Evolutionary conservation across 1,284 basidiomycete species (phyloP).

Genomic region (Rhodotorula sp.): DNA sequence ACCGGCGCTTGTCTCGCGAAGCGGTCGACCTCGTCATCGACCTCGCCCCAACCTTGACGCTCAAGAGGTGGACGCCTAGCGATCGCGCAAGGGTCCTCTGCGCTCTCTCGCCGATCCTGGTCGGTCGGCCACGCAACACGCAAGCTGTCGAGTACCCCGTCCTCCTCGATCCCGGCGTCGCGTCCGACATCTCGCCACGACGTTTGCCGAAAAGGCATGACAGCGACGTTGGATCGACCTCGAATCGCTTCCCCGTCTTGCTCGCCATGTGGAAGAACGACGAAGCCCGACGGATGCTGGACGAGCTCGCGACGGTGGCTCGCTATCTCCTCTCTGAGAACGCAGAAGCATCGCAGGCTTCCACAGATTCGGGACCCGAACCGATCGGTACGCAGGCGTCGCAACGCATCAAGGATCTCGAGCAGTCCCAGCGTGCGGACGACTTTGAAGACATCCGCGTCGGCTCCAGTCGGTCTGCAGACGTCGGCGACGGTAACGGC

Average conservation of each 20-base stretch:
- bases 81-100: constrained; percentile 65
- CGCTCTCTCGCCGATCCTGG: constrained; percentile 64
- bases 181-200: constrained; percentile 66
- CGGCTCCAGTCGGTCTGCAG: constrained; percentile 43
- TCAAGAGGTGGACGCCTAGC: constrained; percentile 45
- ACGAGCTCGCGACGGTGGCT: constrained; percentile 24
- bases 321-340: constrained; percentile 20
- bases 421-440: constrained; percentile 54
- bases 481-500: constrained; percentile 35
- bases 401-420: constrained; percentile 25
- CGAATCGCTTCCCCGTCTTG: constrained; percentile 8
- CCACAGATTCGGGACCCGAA: not conserved
- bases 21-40: constrained; percentile 59
- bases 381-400: constrained; percentile 43
- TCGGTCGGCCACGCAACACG: not conserved
- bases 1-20: constrained; percentile 61
- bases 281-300: constrained; percentile 12
- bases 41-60: constrained; percentile 30
- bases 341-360: not conserved
- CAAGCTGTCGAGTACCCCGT: constrained; percentile 51
- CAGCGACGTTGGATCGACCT: constrained; percentile 4
- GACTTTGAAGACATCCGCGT: constrained; percentile 63
- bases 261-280: constrained; percentile 25
- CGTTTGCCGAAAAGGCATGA: constrained; percentile 48
- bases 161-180: constrained; percentile 61